A percentile compares a stretch with the other conserved stretches of the same genome.
These are phyloP conservation scores for Colletotrichum endophyticum DNA, from an alignment of 2,329 filamentous ascomycete genomes.

Conservation along the genomic window DNA sequence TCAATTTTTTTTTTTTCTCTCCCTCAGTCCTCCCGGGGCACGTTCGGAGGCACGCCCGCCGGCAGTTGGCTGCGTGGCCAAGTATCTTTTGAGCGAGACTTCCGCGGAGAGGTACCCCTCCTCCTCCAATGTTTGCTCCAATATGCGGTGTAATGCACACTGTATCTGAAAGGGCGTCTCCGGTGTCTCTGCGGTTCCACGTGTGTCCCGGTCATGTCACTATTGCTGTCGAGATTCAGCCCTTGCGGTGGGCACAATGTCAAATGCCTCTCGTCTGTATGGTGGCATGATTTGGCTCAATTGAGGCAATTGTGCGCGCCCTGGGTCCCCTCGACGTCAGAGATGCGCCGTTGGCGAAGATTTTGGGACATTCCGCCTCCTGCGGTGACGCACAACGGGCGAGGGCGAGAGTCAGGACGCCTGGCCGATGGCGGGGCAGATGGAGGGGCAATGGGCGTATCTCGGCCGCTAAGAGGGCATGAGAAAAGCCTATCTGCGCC, in stretches of 20 bases:
- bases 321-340: not conserved
- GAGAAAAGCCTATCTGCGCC: not conserved
- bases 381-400: not conserved
- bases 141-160: not conserved
- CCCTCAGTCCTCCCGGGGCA: not conserved
- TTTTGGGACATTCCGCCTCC: not conserved
- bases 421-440: slow-evolving; percentile 13
- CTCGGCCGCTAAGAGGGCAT: not conserved
- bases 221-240: not conserved
- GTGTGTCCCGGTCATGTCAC: not conserved
- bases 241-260: not conserved
- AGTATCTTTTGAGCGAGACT: not conserved
- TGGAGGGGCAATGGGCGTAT: not conserved
- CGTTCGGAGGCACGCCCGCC: slow-evolving; percentile 12
- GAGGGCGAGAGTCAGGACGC: not conserved
- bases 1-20: not conserved
- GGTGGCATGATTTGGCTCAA: not conserved
- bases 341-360: not conserved
- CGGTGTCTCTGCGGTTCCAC: not conserved
- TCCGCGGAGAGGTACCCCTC: not conserved
- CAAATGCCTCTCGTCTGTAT: not conserved
- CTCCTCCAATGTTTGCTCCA: not conserved
- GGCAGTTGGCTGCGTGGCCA: not conserved
- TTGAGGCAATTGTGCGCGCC: not conserved
- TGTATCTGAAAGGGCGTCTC: not conserved